phyloP scores from a whole-genome alignment of 176 grass and related monocot species.

The Triticum aestivum region IWGSC_CS_RefSeq_v2.1 NC_057812.1:435167658-435168157 shows the following conservation, averaged over 20 bases:
- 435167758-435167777: constrained; percentile 78
- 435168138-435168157: neutral
- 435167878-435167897: constrained; percentile 87
- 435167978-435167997: neutral
- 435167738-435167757: constrained; percentile 73
- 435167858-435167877: constrained; percentile 72
- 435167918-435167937: constrained; percentile 48
- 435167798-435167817: constrained; percentile 71
- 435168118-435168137: neutral
- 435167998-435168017: neutral
- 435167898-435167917: constrained; percentile 64
- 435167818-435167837: constrained; percentile 74
- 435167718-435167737: neutral
- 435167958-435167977: constrained; percentile 32
- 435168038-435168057: neutral
- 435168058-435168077: neutral
- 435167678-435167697: neutral
- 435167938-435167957: constrained; percentile 68
- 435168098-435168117: neutral
- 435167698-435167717: neutral
- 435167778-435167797: constrained; percentile 92
- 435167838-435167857: constrained; percentile 77
- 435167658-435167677: neutral
- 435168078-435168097: neutral
- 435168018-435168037: neutral